phyloP scores from a whole-genome alignment of 2,329 filamentous ascomycete genomes.

The Verticillium tricorpus region DNA sequence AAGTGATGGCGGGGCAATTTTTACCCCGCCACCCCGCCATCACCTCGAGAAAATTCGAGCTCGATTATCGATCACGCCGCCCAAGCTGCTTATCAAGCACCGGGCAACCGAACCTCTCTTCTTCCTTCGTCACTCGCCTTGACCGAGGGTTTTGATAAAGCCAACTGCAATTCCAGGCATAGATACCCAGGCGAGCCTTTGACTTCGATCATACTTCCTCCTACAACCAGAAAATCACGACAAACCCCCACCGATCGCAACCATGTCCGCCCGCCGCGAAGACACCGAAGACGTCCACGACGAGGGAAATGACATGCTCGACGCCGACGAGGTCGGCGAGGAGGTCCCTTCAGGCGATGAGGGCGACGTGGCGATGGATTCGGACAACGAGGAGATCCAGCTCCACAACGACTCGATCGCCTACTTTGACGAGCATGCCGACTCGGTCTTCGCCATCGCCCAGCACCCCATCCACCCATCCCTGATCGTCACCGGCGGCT shows the following conservation, averaged over 20 bases:
- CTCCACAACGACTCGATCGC: slow-evolving; percentile 90
- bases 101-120: background rate
- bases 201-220: background rate
- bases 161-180: background rate
- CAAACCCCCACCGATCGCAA: background rate
- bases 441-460: slow-evolving; percentile 92
- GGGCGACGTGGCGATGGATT: slow-evolving; percentile 73
- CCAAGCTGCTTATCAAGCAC: slow-evolving; percentile 4
- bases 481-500: slow-evolving; percentile 82
- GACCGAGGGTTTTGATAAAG: background rate
- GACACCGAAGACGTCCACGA: slow-evolving; percentile 9
- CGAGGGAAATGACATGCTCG: slow-evolving; percentile 62
- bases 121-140: background rate
- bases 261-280: slow-evolving; percentile 9
- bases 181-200: background rate
- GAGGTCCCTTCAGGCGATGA: slow-evolving; percentile 56
- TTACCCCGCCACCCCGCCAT: slow-evolving; percentile 4
- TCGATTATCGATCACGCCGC: background rate
- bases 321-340: slow-evolving; percentile 73
- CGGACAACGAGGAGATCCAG: slow-evolving; percentile 66
- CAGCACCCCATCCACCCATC: slow-evolving; percentile 78
- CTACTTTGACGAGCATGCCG: slow-evolving; percentile 85
- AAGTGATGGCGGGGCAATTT: background rate
- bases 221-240: background rate
- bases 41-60: slow-evolving; percentile 2